phyloP scores from a whole-genome alignment of 2,329 filamentous ascomycete species.

The Penicillium psychrosexuale region DNA sequence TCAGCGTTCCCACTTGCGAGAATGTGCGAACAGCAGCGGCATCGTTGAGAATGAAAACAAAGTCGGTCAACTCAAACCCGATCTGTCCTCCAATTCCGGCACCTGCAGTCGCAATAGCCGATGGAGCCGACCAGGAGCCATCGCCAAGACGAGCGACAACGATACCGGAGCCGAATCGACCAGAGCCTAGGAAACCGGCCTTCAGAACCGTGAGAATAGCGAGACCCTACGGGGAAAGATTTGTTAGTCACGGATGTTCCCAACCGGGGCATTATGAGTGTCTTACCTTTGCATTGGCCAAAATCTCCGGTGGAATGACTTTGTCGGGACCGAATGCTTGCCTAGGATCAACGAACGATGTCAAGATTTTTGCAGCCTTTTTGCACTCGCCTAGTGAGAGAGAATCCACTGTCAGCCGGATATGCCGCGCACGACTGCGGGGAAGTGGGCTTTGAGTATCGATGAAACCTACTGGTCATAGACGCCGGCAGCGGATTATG shows the following conservation, averaged over 20 bases:
- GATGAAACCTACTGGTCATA: slow-evolving; percentile 43
- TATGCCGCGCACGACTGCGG: slow-evolving; percentile 30
- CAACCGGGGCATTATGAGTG: slow-evolving; percentile 4
- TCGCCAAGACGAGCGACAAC: slow-evolving; percentile 50
- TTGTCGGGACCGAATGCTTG: slow-evolving; percentile 96
- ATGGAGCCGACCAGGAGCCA: slow-evolving; percentile 51
- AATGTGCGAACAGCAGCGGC: slow-evolving; percentile 85
- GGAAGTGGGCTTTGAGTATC: slow-evolving; percentile 23
- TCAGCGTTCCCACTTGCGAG: slow-evolving; percentile 85
- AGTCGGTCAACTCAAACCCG: slow-evolving; percentile 56
- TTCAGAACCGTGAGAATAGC: slow-evolving; percentile 51
- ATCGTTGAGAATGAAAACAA: slow-evolving; percentile 98
- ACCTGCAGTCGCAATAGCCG: slow-evolving; percentile 49
- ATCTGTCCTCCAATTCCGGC: slow-evolving; percentile 52
- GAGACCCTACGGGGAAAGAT: slow-evolving; percentile 40
- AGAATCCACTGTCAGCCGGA: slow-evolving; percentile 33
- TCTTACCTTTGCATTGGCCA: slow-evolving; percentile 82
- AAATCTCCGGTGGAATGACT: slow-evolving; percentile 85
- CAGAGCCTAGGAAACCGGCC: slow-evolving; percentile 51
- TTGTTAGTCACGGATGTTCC: slow-evolving; percentile 5
- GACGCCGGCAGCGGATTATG: slow-evolving; percentile 50
- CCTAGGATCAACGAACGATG: slow-evolving; percentile 88
- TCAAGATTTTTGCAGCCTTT: slow-evolving; percentile 93
- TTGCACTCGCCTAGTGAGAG: slow-evolving; percentile 78
- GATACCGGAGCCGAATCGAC: slow-evolving; percentile 50